A percentile compares a stretch with the other conserved stretches of the same genome.
Evolutionary conservation across 2,329 filamentous ascomycete genomes (phyloP).

Genomic region (Ploettnerulaceae sp.): DNA sequence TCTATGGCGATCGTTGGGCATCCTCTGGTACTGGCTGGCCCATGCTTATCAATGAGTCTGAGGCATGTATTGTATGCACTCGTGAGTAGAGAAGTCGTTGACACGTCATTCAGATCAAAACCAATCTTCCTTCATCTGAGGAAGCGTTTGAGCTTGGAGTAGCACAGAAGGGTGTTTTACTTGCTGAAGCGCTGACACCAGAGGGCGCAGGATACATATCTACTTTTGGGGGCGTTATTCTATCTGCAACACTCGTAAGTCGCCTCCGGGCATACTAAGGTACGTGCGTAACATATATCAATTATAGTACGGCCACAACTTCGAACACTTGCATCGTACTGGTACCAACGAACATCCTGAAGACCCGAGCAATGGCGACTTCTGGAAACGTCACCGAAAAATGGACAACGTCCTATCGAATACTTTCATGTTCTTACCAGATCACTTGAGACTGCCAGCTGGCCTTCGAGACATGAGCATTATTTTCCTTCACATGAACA

Average conservation of each 20-base stretch:
- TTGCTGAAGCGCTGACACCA: constrained; percentile 55
- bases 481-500: constrained; percentile 79
- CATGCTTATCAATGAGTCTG: constrained; percentile 68
- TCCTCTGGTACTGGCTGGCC: constrained; percentile 74
- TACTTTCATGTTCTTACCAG: constrained; percentile 73
- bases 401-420: constrained; percentile 78
- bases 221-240: constrained; percentile 64
- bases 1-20: constrained; percentile 77
- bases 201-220: constrained; percentile 56
- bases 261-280: no score
- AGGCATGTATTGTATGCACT: constrained; percentile 40
- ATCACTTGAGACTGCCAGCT: constrained; percentile 64
- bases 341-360: constrained; percentile 65
- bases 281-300: no score
- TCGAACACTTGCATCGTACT: constrained; percentile 73
- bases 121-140: constrained; percentile 75
- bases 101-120: constrained; percentile 41
- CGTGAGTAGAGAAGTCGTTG: constrained; percentile 6
- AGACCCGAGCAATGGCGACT: constrained; percentile 69
- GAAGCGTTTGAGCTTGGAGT: constrained; percentile 66
- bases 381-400: constrained; percentile 79
- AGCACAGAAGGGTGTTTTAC: constrained; percentile 55
- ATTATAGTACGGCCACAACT: constrained; percentile 76
- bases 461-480: constrained; percentile 66
- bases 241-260: constrained; percentile 74